Percentiles rank a stretch among this genome's conserved stretches.
phyloP scores from a whole-genome alignment of 805 yeast species.

The Candida maris region DNA sequence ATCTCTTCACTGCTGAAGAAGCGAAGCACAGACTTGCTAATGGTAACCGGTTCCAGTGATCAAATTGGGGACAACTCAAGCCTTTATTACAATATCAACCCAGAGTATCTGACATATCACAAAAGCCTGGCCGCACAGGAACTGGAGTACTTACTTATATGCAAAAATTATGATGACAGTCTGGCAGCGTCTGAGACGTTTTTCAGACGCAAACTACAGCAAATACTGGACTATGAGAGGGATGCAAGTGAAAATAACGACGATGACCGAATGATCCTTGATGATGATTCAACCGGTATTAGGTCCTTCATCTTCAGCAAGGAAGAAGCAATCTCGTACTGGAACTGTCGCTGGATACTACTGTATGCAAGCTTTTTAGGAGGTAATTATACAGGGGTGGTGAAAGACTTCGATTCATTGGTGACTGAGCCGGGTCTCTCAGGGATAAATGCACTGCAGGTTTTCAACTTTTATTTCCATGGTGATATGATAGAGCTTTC shows the following conservation, averaged over 20 bases:
- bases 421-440: constrained; percentile 9
- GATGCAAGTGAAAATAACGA: constrained; percentile 17
- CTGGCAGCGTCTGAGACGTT: constrained; percentile 12
- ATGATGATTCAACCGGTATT: constrained; percentile 6
- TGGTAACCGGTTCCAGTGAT: constrained; percentile 19
- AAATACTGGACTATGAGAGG: constrained; percentile 18
- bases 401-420: constrained; percentile 19
- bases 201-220: constrained; percentile 18
- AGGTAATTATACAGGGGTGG: constrained; percentile 23
- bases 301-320: constrained; percentile 4
- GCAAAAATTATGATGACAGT: constrained; percentile 19
- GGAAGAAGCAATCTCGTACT: constrained; percentile 25
- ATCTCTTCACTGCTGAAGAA: constrained; percentile 10
- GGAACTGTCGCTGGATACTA: constrained; percentile 29
- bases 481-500: constrained; percentile 14
- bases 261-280: constrained; percentile 16
- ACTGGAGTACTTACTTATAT: constrained; percentile 16
- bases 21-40: constrained; percentile 12
- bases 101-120: constrained; percentile 13
- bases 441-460: constrained; percentile 17
- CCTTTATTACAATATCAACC: constrained; percentile 18
- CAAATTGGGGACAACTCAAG: constrained; percentile 19
- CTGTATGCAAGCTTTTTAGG: constrained; percentile 24
- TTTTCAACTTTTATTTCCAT: constrained; percentile 14
- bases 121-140: constrained; percentile 15